phyloP scores from a whole-genome alignment of 495 filamentous ascomycete species.

The Tuber magnatum region DNA sequence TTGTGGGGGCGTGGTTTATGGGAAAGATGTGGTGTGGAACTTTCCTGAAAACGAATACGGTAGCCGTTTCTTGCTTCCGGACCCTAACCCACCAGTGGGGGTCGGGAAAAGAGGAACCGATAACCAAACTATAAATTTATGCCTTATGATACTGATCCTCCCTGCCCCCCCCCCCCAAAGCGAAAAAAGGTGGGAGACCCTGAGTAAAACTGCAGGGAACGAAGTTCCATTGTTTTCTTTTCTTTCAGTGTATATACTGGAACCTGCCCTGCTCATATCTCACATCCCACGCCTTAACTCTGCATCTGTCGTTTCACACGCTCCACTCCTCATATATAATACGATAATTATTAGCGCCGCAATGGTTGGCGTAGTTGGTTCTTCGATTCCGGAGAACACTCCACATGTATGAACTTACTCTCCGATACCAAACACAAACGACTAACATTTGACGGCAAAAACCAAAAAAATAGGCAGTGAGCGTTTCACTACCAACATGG shows the following conservation, averaged over 20 bases:
- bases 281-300: neutral
- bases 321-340: neutral
- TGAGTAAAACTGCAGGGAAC: neutral
- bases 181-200: neutral
- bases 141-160: neutral
- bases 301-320: neutral
- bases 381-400: slow-evolving; percentile 56
- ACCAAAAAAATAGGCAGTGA: slow-evolving; percentile 63
- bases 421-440: slow-evolving; percentile 7
- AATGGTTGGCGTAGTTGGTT: slow-evolving; percentile 44
- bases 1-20: neutral
- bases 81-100: neutral
- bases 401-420: slow-evolving; percentile 49
- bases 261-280: neutral
- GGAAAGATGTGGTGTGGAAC: slow-evolving; percentile 3
- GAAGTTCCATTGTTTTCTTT: neutral
- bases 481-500: slow-evolving; percentile 94
- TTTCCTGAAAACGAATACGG: neutral
- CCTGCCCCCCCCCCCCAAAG: neutral
- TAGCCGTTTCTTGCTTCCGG: neutral
- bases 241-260: neutral
- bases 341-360: neutral
- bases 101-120: neutral
- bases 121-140: neutral
- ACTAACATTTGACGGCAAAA: slow-evolving; percentile 25